Evolutionary conservation across 805 yeast genomes (phyloP), one percentile per base, ranked within the genome.

Genomic region (Candida ficus): DNA sequence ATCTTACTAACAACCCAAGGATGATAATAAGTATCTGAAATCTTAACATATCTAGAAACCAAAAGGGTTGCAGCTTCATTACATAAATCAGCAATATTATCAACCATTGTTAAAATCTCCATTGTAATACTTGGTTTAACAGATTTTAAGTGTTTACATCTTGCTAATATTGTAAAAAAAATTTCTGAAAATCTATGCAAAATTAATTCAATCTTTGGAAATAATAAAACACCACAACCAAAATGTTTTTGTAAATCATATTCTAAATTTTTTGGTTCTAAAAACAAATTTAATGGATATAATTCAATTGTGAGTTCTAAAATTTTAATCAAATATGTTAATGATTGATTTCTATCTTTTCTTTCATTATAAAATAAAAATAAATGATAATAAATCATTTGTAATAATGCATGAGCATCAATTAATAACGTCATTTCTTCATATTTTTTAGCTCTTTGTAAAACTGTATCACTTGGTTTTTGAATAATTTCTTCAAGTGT

Each of bases 11-110:
- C 46, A 11, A 47, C 48, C 61, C 61, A 56, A 2, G 50, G 38
- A 34, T 55, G 61, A 35, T 55, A 56, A 34, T 56, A 56, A 2
- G 30, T 39, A 20, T 52, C 54, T 10, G 56, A 36, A 11, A 53
- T 29, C 4, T 33, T 31, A n/a, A 35, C 38, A 23, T 38, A 44
- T 4, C 42, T 45, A 10, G 43, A 36, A 13, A 47, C 20, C 8
- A 51, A 41, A 10, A 41, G 41, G 6, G 28, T 43, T 20, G 36
- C 33, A 3, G 40, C 26, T n/a, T 23, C 37, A 4, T 19, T 21
- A 14, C 36, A 17, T 13, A 36, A n/a, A 4, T 37, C 43, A 3
- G 38, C 32, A 10, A 53, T 47, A 4, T 32, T 22, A 40, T 54
- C 57, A 14, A 50, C 29, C 4, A 47, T 4, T 0, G 25, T 29